A percentile compares a stretch with the other conserved stretches of the same genome.
These are phyloP conservation scores for Lentinula sp. DNA, from an alignment of 768 basidiomycete species.

Conservation along the genomic window DNA sequence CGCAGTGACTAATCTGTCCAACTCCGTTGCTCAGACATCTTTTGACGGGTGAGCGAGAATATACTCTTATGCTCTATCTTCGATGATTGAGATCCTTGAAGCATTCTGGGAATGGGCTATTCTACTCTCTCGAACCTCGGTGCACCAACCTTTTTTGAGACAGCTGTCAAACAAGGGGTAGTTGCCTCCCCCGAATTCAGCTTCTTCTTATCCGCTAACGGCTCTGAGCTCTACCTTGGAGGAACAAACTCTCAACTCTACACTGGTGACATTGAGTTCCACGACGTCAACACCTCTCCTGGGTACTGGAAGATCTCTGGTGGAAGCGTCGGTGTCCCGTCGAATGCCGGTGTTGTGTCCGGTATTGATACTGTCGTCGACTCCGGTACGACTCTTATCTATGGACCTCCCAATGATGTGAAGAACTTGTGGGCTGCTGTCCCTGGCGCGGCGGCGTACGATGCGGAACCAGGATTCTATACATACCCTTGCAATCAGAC, in stretches of 20 bases:
- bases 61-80: not conserved
- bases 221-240: conserved; percentile 46
- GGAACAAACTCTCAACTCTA: conserved; percentile 41
- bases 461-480: not conserved
- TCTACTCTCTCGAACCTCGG: conserved; percentile 23
- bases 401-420: conserved; percentile 21
- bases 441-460: conserved; percentile 9
- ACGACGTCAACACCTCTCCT: conserved; percentile 12
- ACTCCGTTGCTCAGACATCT: not conserved
- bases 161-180: conserved; percentile 26
- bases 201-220: conserved; percentile 33
- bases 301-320: conserved; percentile 22
- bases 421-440: conserved; percentile 18
- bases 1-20: not conserved
- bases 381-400: conserved; percentile 29
- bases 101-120: conserved; percentile 30
- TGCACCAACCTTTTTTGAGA: conserved; percentile 32
- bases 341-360: conserved; percentile 1
- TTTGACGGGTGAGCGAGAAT: conserved; percentile 1
- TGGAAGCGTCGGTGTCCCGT: conserved; percentile 12
- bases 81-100: not conserved
- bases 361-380: conserved; percentile 24
- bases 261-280: conserved; percentile 33
- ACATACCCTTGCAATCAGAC: not conserved
- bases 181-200: conserved; percentile 31